Percentiles rank a stretch among this genome's conserved stretches.
Evolutionary conservation across 768 basidiomycete genomes (phyloP).

Genomic region (Porpolomopsis calyptriformis): DNA sequence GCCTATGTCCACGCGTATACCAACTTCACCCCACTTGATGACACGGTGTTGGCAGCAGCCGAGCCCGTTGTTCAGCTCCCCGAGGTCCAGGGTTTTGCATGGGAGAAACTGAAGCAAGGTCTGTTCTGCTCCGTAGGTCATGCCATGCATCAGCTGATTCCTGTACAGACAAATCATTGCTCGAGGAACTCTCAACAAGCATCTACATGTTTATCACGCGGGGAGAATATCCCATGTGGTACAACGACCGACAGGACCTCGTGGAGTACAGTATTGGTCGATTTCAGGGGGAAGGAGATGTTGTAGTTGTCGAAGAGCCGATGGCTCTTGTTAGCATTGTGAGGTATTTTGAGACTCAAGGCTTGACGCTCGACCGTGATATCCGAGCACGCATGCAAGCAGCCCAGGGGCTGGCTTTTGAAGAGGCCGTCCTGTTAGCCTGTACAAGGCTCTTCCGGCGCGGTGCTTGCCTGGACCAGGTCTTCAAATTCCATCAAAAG

Average conservation of each 20-base stretch:
- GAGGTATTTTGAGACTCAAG: neutral
- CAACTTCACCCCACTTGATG: neutral
- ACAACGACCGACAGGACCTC: neutral
- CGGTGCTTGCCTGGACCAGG: slow-evolving; percentile 5
- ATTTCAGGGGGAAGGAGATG: neutral
- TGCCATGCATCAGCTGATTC: neutral
- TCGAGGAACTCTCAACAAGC: neutral
- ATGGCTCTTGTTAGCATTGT: slow-evolving; percentile 6
- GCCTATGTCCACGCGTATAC: slow-evolving; percentile 8
- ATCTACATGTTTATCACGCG: slow-evolving; percentile 2
- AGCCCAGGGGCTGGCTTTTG: slow-evolving; percentile 2
- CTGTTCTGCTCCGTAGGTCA: neutral
- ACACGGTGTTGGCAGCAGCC: neutral
- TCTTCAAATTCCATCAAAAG: slow-evolving; percentile 2
- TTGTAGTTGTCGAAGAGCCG: slow-evolving; percentile 2
- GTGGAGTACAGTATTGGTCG: slow-evolving; percentile 3
- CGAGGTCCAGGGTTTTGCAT: slow-evolving; percentile 3
- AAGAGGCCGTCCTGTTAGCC: slow-evolving; percentile 4
- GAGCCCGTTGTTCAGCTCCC: neutral
- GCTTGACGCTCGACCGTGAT: neutral
- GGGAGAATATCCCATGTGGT: slow-evolving; percentile 1
- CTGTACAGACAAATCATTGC: neutral
- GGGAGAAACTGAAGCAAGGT: slow-evolving; percentile 3
- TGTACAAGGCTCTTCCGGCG: slow-evolving; percentile 1
- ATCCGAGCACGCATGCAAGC: slow-evolving; percentile 1